phyloP scores from a whole-genome alignment of 2,329 filamentous ascomycete genomes.

The Phyllosticta citrichinensis region DNA sequence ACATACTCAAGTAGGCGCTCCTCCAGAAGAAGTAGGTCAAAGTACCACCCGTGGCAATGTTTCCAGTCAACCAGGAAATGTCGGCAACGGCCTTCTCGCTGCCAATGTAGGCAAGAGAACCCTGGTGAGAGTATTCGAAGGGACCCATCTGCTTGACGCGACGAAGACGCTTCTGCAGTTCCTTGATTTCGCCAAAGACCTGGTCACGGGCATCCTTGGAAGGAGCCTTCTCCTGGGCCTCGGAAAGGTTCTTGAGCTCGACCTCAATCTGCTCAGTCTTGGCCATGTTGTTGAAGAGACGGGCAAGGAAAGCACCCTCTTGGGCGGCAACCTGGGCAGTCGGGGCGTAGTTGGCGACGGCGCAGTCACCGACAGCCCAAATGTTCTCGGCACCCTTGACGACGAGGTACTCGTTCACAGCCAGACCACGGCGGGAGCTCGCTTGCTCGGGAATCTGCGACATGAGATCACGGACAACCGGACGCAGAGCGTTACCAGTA shows the following conservation, averaged over 20 bases:
- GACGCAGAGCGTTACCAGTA: constrained; percentile 88
- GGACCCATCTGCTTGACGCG: constrained; percentile 91
- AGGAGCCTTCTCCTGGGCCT: constrained; percentile 53
- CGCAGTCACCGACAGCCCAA: constrained; percentile 97
- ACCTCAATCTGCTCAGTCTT: constrained; percentile 77
- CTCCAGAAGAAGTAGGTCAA: constrained; percentile 98
- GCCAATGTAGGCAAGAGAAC: constrained; percentile 92
- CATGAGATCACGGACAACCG: constrained; percentile 86
- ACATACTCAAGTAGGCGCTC: constrained; percentile 97
- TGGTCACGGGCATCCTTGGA: constrained; percentile 50
- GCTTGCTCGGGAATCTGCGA: constrained; percentile 85
- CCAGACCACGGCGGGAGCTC: constrained; percentile 85
- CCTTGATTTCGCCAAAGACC: constrained; percentile 67
- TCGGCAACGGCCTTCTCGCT: constrained; percentile 97
- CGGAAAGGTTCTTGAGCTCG: constrained; percentile 60
- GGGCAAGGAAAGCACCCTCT: constrained; percentile 88
- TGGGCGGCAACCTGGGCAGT: constrained; percentile 95
- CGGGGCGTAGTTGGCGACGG: constrained; percentile 92
- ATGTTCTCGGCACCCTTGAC: constrained; percentile 95
- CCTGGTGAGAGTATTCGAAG: constrained; percentile 98
- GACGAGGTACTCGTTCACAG: constrained; percentile 97
- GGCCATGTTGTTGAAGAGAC: constrained; percentile 98
- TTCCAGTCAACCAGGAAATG: constrained; percentile 94
- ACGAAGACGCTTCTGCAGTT: constrained; percentile 74
- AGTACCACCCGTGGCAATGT: constrained; percentile 84